These are phyloP conservation scores for Tephrocybe sp. DNA, from an alignment of 768 basidiomycete species.

Conservation along the genomic window DNA sequence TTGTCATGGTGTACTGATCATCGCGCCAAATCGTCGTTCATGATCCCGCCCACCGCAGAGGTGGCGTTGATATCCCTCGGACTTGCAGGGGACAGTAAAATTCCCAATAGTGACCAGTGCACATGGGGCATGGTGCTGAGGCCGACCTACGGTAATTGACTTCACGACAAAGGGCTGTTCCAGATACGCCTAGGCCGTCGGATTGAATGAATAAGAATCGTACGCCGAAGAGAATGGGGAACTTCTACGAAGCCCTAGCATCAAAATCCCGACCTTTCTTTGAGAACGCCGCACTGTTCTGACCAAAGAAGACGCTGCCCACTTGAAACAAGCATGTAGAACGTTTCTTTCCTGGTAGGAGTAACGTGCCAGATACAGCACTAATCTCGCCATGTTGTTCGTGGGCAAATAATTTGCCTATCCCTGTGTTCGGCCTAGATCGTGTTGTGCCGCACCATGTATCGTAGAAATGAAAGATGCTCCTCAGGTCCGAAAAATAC, in stretches of 20 bases:
- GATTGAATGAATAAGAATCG: conserved; percentile 1
- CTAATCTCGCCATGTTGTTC: too few species aligned
- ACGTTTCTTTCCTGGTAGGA: too few species aligned
- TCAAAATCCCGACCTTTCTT: neutral
- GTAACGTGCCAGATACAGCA: too few species aligned
- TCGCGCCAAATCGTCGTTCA: conserved; percentile 1
- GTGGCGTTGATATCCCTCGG: too few species aligned
- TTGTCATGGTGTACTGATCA: neutral
- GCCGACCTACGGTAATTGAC: neutral
- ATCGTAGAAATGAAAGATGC: neutral
- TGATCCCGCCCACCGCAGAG: neutral
- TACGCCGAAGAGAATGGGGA: conserved; percentile 1
- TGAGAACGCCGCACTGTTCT: neutral
- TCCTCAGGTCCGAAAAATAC: neutral
- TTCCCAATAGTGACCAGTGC: too few species aligned
- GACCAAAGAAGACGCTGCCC: neutral
- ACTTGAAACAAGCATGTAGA: neutral
- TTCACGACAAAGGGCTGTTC: neutral
- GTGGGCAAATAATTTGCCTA: too few species aligned
- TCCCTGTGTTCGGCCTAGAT: too few species aligned
- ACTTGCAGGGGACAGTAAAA: too few species aligned
- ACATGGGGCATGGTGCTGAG: neutral
- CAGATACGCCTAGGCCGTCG: neutral
- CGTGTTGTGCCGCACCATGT: too few species aligned
- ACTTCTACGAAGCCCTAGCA: neutral